phyloP scores from a whole-genome alignment of 2,329 filamentous ascomycete genomes.

The Colletotrichum phormii region DNA sequence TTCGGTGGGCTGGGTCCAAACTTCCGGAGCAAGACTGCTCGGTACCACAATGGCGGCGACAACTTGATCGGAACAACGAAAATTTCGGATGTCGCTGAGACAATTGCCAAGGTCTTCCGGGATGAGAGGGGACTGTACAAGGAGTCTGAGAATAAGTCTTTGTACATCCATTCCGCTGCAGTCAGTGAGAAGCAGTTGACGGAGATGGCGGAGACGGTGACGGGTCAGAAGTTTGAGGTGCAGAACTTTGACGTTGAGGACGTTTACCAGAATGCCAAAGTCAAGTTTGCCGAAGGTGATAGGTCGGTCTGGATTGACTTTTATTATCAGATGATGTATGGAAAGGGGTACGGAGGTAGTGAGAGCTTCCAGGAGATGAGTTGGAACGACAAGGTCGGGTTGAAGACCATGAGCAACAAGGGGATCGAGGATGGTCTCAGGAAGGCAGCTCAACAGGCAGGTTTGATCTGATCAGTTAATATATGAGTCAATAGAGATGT shows the following conservation, averaged over 20 bases:
- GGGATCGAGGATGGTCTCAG: neutral
- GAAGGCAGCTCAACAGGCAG: neutral
- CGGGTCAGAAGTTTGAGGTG: neutral
- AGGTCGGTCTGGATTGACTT: constrained; percentile 6
- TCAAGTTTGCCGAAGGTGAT: neutral
- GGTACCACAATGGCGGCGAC: constrained; percentile 62
- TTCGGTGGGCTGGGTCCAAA: constrained; percentile 34
- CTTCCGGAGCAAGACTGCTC: constrained; percentile 43
- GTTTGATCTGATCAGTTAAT: neutral
- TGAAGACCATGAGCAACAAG: neutral
- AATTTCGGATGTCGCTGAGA: constrained; percentile 56
- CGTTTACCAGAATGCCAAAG: constrained; percentile 9
- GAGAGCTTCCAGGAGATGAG: constrained; percentile 28
- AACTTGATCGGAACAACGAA: constrained; percentile 58
- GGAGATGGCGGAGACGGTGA: constrained; percentile 40
- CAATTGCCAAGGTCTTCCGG: constrained; percentile 58
- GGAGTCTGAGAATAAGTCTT: constrained; percentile 62
- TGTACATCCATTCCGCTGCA: constrained; percentile 63
- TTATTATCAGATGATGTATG: constrained; percentile 28
- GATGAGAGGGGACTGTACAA: constrained; percentile 47
- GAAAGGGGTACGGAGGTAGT: constrained; percentile 21
- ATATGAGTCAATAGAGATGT: neutral
- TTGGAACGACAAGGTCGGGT: constrained; percentile 12
- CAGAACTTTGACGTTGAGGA: constrained; percentile 1
- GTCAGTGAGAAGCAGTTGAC: constrained; percentile 64